Evolutionary conservation across 2,329 filamentous ascomycete species (phyloP), one percentile per base, ranked within the genome.

Genomic region (Chrysoporthe puriensis): DNA sequence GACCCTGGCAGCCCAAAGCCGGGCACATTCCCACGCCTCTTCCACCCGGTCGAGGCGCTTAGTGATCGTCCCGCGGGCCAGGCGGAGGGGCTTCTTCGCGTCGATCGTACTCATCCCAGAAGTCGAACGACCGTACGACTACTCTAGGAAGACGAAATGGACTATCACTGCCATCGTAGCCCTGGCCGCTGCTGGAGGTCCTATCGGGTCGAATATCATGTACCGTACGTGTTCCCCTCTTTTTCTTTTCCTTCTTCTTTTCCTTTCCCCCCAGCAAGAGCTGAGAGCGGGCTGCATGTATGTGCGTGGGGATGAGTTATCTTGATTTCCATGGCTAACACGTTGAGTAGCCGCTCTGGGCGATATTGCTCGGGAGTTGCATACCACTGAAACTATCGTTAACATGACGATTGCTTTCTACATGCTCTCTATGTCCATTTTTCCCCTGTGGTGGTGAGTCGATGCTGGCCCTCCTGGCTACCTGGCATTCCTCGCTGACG

Each of bases 121-220:
- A 79, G 88, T 97, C 16, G 88, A 92, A 58, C 84, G 90, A 43
- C 91, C 94, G 0, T 88, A 90, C 68, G 86, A 92, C 62, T 97
- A 97, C 75, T 81, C 85, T 13, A 86, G 87, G 44, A 85, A 81
- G 62, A 92, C 87, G 16, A 97, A 97, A 87, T 97, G 94, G 94
- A 85, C 87, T 69, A 89, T 97, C 71, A 97, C 94, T 0, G 82
- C 88, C 46, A 86, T 95, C 60, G 87, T 97, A 58, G 91, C 93
- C 1, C 75, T 94, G 18, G 93, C 93, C 2, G 93, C 88, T 1
- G 88, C 90, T 16, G 91, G 88, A 0, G 93, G 91, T 0, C 94
- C 94, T 0, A 88, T 97, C 81, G 94, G 94, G 0, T 94, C 91
- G 40, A 87, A 91, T 1, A 94, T 97, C 65, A 89, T 97, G 67